Evolutionary conservation across 352 stramenopile species (phyloP), one percentile per base, ranked within the genome.

Genomic region (Phytophthora cryptogea): DNA sequence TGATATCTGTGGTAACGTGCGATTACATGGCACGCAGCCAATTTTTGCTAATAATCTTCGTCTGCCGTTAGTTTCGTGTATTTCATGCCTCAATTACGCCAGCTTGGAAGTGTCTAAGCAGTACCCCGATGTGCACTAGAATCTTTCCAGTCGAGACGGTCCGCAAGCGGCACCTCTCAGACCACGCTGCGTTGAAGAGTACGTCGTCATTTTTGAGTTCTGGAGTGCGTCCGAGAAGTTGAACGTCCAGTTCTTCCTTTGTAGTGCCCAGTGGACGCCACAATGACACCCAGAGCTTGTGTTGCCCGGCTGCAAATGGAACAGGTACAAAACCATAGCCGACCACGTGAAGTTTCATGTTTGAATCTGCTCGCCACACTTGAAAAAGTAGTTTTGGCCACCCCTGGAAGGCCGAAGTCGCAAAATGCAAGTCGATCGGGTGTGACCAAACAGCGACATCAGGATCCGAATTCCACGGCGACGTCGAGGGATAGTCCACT

Each of bases 331-430:
- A 89, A 3, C 81, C 81, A 30, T 90, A 89, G 27, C 78, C 80
- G 9, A 79, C 62, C 33, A 81, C 61, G 28, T 78, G 78, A 27
- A 74, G 57, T 27, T 74, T 71, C 70, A 80, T 82, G 62, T 64
- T 66, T 4, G 65, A 62, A 33, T 92, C 76, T 10, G 73, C 64
- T 35, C 64, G 69, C 79, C 79, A 89, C 11, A 90, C 77, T 65
- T 90, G 79, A 5, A 92, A 62, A 23, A 90, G 37, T 4, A 89
- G 36, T 41, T 81, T 86, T 1, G 83, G 80, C 83, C 83, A 90
- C 17, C 78, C 78, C 13, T 86, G 66, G 27, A 90, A 78, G 0
- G 76, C 73, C 7, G 68, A 74, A 14, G 73, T 83, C 4, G 68
- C 69, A 16, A 89, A 83, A 56, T 92, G 83, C 28, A 90, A 62